Evolutionary conservation across 2,329 filamentous ascomycete species (phyloP), one percentile per base, ranked within the genome.

Genomic region (Fonsecaea multimorphosa): DNA sequence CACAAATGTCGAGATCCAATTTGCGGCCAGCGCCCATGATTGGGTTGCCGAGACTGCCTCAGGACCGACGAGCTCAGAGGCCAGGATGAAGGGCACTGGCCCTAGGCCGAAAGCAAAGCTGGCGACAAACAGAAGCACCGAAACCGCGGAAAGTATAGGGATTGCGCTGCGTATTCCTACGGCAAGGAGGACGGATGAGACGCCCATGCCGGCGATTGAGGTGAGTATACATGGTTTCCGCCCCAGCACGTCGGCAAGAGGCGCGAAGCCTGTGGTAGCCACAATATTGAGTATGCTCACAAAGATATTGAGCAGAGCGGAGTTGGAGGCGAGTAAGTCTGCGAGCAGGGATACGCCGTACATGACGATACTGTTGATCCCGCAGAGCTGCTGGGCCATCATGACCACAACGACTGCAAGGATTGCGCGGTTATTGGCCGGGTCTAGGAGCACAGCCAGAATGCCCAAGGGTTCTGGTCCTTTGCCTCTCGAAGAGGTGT

Each of bases 321-420:
- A 94, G 68, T 89, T 92, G 54, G 92, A 87, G 2, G 92, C 90
- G 0, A 99, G 85, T 1, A 98, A 85, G 68, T 88, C 88, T 34
- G 90, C 87, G 14, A 99, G 85, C 0, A 99, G 87, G 0, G 91
- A 93, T 5, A 98, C 95, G 1, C 93, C 96, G 78, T 99, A 99
- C 93, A 99, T 97, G 79, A 99, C 98, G 80, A 98, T 94, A 54
- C 92, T 94, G 65, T 91, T 94, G 40, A 97, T 70, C 52, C 92
- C 94, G 64, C 91, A 94, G 32, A 97, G 84, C 77, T 99, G 95
- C 76, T 98, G 95, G 0, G 91, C 90, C 65, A 93, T 84, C 93
- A 98, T 97, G 72, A 97, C 89, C 1, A 92, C 92, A 12, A 97
- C 85, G 3, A 79, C 91, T 3, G 93, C 92, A 66, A 95, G 84